These are phyloP conservation scores for Xylaria arbuscula DNA, from an alignment of 2,329 filamentous ascomycete species.

Conservation along the genomic window DNA sequence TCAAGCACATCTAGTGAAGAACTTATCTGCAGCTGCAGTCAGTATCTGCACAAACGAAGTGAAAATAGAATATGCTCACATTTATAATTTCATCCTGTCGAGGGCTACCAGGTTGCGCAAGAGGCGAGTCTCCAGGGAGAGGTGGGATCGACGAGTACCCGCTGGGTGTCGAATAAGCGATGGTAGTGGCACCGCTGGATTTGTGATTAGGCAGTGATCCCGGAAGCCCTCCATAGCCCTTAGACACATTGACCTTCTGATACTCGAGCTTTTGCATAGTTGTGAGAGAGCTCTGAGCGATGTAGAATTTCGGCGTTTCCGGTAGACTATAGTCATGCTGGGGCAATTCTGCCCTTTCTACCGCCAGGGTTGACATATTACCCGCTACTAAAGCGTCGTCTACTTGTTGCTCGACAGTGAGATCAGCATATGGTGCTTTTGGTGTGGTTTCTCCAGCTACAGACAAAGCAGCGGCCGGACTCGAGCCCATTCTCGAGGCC, in stretches of 20 bases:
- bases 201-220: slow-evolving; percentile 43
- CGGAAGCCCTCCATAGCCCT: slow-evolving; percentile 37
- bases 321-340: slow-evolving; percentile 38
- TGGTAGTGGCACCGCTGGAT: slow-evolving; percentile 49
- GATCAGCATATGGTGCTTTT: slow-evolving; percentile 19
- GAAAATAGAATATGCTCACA: slow-evolving; percentile 36
- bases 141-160: slow-evolving; percentile 48
- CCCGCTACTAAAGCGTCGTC: slow-evolving; percentile 18
- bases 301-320: slow-evolving; percentile 46
- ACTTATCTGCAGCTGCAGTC: slow-evolving; percentile 41
- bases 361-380: slow-evolving; percentile 26
- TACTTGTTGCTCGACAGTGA: slow-evolving; percentile 22
- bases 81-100: slow-evolving; percentile 37
- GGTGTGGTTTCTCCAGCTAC: slow-evolving; percentile 28
- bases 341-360: slow-evolving; percentile 40
- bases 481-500: slow-evolving; percentile 25
- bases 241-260: slow-evolving; percentile 44
- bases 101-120: slow-evolving; percentile 33
- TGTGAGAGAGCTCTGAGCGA: slow-evolving; percentile 49
- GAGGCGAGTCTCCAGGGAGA: slow-evolving; percentile 45
- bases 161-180: slow-evolving; percentile 50
- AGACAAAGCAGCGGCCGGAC: slow-evolving; percentile 32
- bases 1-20: slow-evolving; percentile 48
- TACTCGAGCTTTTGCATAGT: slow-evolving; percentile 52
- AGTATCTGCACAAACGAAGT: slow-evolving; percentile 14